phyloP scores from a whole-genome alignment of 352 stramenopile genomes.

The Phytophthora pseudosyringae region DNA sequence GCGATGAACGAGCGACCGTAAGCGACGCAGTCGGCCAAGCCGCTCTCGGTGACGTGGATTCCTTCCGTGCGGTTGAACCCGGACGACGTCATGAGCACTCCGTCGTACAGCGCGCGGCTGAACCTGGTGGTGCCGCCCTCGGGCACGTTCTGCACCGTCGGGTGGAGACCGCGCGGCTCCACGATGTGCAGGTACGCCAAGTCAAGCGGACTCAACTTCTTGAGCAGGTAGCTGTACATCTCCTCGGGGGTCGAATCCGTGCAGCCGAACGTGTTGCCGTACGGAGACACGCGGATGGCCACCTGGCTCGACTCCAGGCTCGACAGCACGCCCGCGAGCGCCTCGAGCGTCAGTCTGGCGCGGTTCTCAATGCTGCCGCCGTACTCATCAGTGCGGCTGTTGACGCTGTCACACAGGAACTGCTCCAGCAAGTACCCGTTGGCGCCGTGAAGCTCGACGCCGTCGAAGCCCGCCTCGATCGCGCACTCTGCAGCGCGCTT shows the following conservation, averaged over 20 bases:
- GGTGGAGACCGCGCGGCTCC: slow-evolving; percentile 48
- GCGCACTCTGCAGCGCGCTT: slow-evolving; percentile 23
- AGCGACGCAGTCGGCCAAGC: slow-evolving; percentile 50
- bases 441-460: slow-evolving; percentile 37
- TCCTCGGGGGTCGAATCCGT: slow-evolving; percentile 43
- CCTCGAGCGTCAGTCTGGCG: slow-evolving; percentile 62
- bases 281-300: slow-evolving; percentile 42
- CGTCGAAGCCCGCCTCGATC: slow-evolving; percentile 35
- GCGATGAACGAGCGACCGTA: slow-evolving; percentile 68
- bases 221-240: slow-evolving; percentile 47
- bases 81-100: slow-evolving; percentile 53
- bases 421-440: slow-evolving; percentile 41
- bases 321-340: slow-evolving; percentile 51
- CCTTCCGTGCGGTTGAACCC: slow-evolving; percentile 50
- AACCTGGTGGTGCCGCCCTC: slow-evolving; percentile 43
- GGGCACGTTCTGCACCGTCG: slow-evolving; percentile 32
- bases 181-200: slow-evolving; percentile 60
- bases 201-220: slow-evolving; percentile 40
- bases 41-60: slow-evolving; percentile 41
- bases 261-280: slow-evolving; percentile 36
- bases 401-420: slow-evolving; percentile 36
- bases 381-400: slow-evolving; percentile 35
- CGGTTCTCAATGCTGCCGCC: slow-evolving; percentile 86
- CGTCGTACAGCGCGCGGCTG: slow-evolving; percentile 51
- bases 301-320: slow-evolving; percentile 40